A percentile compares a stretch with the other conserved stretches of the same genome.
Conservation (phyloP, 2,329 filamentous ascomycete genomes). For the Curvularia hawaiiensis region DNA sequence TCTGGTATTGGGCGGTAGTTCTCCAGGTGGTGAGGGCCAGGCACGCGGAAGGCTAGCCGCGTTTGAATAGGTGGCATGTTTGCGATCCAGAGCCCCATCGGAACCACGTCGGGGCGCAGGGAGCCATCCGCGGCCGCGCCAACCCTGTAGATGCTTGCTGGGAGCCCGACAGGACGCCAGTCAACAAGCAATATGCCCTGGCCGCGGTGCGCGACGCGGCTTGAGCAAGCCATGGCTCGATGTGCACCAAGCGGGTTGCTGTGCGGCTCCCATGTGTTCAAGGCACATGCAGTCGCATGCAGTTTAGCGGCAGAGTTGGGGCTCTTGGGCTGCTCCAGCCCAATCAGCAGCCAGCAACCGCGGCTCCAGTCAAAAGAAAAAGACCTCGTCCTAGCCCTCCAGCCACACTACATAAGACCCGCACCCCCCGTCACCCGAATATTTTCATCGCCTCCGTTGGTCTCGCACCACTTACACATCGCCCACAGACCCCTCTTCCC, state of each 20-base stretch:
- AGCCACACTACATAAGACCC: constrained; percentile 15
- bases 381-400: constrained; percentile 10
- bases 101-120: neutral
- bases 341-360: constrained; percentile 12
- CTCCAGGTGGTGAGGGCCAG: constrained; percentile 1
- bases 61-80: constrained; percentile 29
- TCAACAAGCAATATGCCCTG: constrained; percentile 2
- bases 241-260: neutral
- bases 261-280: neutral
- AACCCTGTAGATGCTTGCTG: neutral
- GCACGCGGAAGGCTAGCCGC: constrained; percentile 4
- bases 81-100: constrained; percentile 4
- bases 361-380: constrained; percentile 14
- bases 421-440: constrained; percentile 20
- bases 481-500: constrained; percentile 4
- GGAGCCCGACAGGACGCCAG: neutral
- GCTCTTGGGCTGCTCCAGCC: constrained; percentile 8
- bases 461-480: constrained; percentile 21
- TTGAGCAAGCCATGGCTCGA: neutral
- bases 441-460: constrained; percentile 34
- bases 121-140: constrained; percentile 8
- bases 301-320: neutral
- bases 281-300: neutral
- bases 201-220: neutral
- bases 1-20: neutral